These are phyloP conservation scores for Babesia caballi DNA, from an alignment of 169 alveolate genomes.

Conservation along the genomic window DNA sequence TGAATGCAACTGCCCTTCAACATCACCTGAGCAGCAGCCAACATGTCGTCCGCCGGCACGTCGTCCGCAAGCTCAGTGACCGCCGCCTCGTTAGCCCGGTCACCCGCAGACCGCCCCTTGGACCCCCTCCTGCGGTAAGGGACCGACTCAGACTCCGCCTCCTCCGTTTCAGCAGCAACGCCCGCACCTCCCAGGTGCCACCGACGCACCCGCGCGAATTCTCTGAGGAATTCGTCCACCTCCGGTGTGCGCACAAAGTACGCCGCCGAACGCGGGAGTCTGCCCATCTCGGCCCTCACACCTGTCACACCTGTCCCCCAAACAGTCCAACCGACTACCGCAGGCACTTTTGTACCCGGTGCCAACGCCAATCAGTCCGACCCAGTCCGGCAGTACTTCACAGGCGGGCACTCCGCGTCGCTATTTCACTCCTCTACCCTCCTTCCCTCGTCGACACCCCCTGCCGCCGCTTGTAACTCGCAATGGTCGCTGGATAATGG, in stretches of 20 bases:
- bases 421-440: too few species aligned
- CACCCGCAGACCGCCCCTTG: not conserved
- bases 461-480: too few species aligned
- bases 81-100: not conserved
- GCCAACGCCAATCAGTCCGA: too few species aligned
- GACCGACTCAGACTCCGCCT: not conserved
- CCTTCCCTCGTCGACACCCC: too few species aligned
- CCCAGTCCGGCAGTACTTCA: too few species aligned
- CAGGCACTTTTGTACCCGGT: too few species aligned
- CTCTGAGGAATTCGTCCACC: slow-evolving; percentile 54
- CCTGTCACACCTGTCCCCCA: too few species aligned
- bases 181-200: not conserved
- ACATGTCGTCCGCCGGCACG: slow-evolving; percentile 14
- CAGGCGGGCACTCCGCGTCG: too few species aligned
- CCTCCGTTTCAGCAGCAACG: not conserved
- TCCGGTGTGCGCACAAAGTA: slow-evolving; percentile 46
- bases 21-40: slow-evolving; percentile 45
- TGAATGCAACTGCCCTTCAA: slow-evolving; percentile 24
- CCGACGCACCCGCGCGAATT: slow-evolving; percentile 27
- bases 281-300: too few species aligned
- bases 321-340: too few species aligned
- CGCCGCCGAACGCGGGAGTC: slow-evolving; percentile 51
- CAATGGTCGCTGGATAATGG: too few species aligned
- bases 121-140: not conserved
- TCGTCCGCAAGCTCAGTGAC: not conserved